Conservation (phyloP, 148 eudicot species). For the Rhododendron williamsianum region DNA sequence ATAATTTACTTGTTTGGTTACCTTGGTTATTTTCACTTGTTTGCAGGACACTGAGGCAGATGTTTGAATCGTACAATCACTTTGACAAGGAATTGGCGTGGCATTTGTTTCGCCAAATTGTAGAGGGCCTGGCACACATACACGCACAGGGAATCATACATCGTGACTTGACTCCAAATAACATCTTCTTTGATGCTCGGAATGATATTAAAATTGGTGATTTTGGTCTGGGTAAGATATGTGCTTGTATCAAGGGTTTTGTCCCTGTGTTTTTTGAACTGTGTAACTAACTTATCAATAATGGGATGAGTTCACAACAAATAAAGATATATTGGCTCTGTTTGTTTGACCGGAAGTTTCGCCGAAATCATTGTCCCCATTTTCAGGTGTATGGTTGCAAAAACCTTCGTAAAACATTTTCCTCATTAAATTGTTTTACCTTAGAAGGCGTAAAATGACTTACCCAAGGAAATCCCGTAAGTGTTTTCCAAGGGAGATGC, state of each 20-base stretch:
- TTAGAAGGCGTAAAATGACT: neutral
- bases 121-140: slow-evolving; percentile 90
- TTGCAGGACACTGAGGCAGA: slow-evolving; percentile 80
- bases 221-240: slow-evolving; percentile 88
- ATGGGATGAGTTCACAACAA: neutral
- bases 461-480: neutral
- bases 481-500: neutral
- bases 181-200: slow-evolving; percentile 94
- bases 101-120: slow-evolving; percentile 92
- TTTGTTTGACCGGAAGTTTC: neutral
- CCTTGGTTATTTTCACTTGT: slow-evolving; percentile 8
- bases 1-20: neutral
- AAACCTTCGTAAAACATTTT: neutral
- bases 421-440: neutral
- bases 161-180: slow-evolving; percentile 96
- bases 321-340: neutral
- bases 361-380: neutral
- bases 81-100: slow-evolving; percentile 87
- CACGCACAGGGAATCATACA: slow-evolving; percentile 98
- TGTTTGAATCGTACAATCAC: slow-evolving; percentile 80
- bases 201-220: slow-evolving; percentile 96
- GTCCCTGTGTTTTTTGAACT: neutral
- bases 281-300: neutral
- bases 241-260: neutral
- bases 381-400: neutral